Base-by-base conservation (phyloP, 2,329 filamentous ascomycete species). In the Colletotrichum musicola region DNA sequence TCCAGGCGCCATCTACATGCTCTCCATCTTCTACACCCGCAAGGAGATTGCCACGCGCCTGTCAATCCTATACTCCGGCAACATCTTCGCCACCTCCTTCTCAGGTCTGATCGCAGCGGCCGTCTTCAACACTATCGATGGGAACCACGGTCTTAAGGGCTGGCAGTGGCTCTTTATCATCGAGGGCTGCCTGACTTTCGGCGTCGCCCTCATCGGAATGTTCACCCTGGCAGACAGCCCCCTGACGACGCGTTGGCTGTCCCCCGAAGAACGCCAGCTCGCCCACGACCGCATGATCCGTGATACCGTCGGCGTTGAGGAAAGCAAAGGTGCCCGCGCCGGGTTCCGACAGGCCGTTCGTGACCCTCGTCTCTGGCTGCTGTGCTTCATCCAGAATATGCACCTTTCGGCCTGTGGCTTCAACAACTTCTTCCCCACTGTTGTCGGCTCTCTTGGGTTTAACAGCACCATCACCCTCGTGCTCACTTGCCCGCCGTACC, bases 11-110 rank as follows among this genome's bases (percentile, higher is more conserved):
- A 64, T 78, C 2, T 78, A 77, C 58, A 81, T 87, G 59, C 77
- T 88, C 4, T 83, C 82, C 1, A 82, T 85, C 44, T 89, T 85
- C 76, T 89, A 88, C 74, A 88, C 84, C 2, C 79, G 84, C 38
- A 83, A 86, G 71, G 81, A 83, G 71, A 72, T 84, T 27, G 77
- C 80, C n/a, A 75, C 79, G 1, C 77, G 82, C 49, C 80, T 83
- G 9, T 80, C 82, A 2, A 80, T 84, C 63, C 76, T 85, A 1
- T 85, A 85, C 68, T 78, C 82, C 0, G 81, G 81, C 2, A 79
- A 78, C 16, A 75, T 80, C 16, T 71, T 79, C 30, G 75, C 77
- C 4, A 78, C 75, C 0, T 78, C 80, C 1, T 84, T 84, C 46
- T 80, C 79, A 0, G 82, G 83, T 4, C 76, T 85, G 18, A 81